Evolutionary conservation across 345 rosid genomes (phyloP).

Genomic region (Lepidium sativum): DNA sequence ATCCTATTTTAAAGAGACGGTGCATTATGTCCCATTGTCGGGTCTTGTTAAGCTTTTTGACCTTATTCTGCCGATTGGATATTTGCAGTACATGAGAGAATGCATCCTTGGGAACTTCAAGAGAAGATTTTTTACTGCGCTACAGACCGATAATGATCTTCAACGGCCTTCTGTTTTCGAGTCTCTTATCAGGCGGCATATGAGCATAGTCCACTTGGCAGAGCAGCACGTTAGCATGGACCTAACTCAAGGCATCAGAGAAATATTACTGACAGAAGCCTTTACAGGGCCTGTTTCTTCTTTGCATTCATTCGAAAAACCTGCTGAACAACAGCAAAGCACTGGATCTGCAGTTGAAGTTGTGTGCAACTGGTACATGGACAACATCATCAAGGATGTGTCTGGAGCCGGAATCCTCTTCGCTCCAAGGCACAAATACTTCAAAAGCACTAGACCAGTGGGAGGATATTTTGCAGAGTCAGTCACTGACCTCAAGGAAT

Average conservation of each 20-base stretch:
- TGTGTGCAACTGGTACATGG: conserved; percentile 98
- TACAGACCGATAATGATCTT: conserved; percentile 93
- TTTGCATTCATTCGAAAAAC: conserved; percentile 65
- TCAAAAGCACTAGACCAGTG: conserved; percentile 96
- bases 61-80: not conserved
- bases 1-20: not conserved
- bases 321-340: conserved; percentile 49
- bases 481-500: conserved; percentile 77
- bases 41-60: not conserved
- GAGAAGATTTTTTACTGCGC: conserved; percentile 71
- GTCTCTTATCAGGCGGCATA: conserved; percentile 75
- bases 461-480: conserved; percentile 99
- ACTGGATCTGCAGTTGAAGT: conserved; percentile 82
- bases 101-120: conserved; percentile 93
- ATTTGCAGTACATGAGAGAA: conserved; percentile 98
- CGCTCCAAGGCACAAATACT: conserved; percentile 81
- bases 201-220: conserved; percentile 84
- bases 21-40: not conserved
- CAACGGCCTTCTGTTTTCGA: conserved; percentile 91
- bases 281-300: conserved; percentile 87
- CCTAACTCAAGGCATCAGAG: conserved; percentile 89
- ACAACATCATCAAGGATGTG: conserved; percentile 88
- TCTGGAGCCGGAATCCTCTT: conserved; percentile 95
- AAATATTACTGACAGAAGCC: conserved; percentile 77
- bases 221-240: conserved; percentile 99